Conservation (phyloP, 306 rosid species). For the Castanopsis chinensis region DNA sequence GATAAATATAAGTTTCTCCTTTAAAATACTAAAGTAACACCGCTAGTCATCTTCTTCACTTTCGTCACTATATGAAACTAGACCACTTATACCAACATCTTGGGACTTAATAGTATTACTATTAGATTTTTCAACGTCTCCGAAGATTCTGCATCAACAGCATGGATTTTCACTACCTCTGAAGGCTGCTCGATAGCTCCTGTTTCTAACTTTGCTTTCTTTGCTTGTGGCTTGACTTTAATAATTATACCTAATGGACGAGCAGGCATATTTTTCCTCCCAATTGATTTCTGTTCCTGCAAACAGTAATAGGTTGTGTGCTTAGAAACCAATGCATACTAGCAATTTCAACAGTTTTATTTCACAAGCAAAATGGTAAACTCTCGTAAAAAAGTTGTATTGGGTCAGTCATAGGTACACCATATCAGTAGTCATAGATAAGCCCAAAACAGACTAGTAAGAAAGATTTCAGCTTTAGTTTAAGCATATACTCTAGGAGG, state of each 20-base stretch:
- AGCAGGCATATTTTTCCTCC: conserved; percentile 52
- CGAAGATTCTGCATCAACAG: conserved; percentile 18
- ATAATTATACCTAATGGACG: conserved; percentile 57
- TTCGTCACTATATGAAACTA: conserved; percentile 87
- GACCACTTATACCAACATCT: conserved; percentile 41
- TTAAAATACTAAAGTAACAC: conserved; percentile 6
- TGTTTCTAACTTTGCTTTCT: conserved; percentile 62
- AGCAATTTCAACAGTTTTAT: neutral
- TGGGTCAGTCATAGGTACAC: neutral
- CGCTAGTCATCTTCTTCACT: conserved; percentile 62
- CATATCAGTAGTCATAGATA: no score
- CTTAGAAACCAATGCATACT: conserved; percentile 4
- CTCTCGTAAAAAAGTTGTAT: neutral
- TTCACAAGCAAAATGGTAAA: neutral
- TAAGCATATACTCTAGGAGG: neutral
- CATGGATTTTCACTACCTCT: conserved; percentile 13
- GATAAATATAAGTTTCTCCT: neutral
- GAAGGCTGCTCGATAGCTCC: conserved; percentile 35
- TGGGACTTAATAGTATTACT: conserved; percentile 26
- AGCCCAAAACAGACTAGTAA: neutral
- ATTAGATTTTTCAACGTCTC: conserved; percentile 30
- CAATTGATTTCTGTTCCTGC: conserved; percentile 63
- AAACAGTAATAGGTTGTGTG: conserved; percentile 9
- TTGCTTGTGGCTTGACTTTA: conserved; percentile 75
- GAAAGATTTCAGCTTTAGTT: neutral